Evolutionary conservation across 768 basidiomycete genomes (phyloP), one percentile per base, ranked within the genome.

Genomic region (Kockovaella imperatae): DNA sequence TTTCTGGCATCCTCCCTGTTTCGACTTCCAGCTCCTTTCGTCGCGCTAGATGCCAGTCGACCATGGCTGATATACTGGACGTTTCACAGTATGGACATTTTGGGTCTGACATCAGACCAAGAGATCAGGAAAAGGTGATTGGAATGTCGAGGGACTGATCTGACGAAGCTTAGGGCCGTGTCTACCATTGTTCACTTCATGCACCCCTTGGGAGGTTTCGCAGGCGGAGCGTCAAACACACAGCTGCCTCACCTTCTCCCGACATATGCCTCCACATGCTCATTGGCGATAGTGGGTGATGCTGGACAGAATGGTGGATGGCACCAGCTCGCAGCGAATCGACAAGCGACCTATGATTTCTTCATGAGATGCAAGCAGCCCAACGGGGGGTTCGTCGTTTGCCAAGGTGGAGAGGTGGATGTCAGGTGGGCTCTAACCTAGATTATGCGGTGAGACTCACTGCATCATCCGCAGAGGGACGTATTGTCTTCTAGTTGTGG

Each of bases 1-100:
- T 93, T 80, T 62, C 78, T 93, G 20, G 75, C 80, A 1, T 76
- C 82, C 21, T 79, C 83, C 29, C 60, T 82, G 6, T 84, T 88
- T 63, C 82, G 87, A 2, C 84, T 97, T 35, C 87, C 90, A 0
- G 74, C 76, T 10, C 76, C 82, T 47, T 97, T 87, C 67, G 77
- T 75, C 17, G 82, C 81, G 38, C 84, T 96, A 60, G 95, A 97
- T 67, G 91, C 93, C 0, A 90, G 87, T 57, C 83, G 93, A 60
- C 86, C 95, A 0, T 97, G 95, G 95, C 74, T 96, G 24, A 68
- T 96, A 50, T 96, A 86, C 73, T 97, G 95, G 91, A 83, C 82
- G 0, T 66, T 91, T 8, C 90, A 99, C 59, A 76, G 83, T 13
- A 84, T 95, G 60, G 83, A 84, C 58, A 65, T 81, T 2, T 65